Conservation (phyloP, 2,329 filamentous ascomycete species). For the Huntiella decipiens region DNA sequence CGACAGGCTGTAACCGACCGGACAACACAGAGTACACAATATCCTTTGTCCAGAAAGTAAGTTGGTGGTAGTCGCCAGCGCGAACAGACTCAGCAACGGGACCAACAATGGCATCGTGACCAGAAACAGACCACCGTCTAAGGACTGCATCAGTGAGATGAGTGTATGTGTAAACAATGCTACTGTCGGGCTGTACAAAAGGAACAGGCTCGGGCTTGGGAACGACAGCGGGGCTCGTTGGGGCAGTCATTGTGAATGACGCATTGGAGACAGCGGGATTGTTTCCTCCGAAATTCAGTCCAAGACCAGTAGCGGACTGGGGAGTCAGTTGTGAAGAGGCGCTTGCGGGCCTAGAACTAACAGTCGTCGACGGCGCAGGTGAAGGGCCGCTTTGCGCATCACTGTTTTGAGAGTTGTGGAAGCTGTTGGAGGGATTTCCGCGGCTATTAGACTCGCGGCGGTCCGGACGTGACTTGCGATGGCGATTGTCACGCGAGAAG, state of each 20-base stretch:
- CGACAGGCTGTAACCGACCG: conserved; percentile 42
- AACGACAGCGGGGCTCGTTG: neutral
- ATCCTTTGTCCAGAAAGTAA: conserved; percentile 67
- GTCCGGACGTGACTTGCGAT: conserved; percentile 27
- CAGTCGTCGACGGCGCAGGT: conserved; percentile 5
- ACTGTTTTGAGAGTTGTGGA: neutral
- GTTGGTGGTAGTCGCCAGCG: conserved; percentile 46
- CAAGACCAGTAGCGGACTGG: neutral
- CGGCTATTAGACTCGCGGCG: conserved; percentile 33
- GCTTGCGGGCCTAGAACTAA: conserved; percentile 10
- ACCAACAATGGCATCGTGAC: conserved; percentile 47
- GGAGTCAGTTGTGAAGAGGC: conserved; percentile 9
- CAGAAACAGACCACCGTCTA: conserved; percentile 45
- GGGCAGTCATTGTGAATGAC: conserved; percentile 1
- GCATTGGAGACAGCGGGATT: conserved; percentile 12
- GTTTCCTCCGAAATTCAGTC: conserved; percentile 4
- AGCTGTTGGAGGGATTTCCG: conserved; percentile 10
- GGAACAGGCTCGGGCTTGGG: conserved; percentile 1
- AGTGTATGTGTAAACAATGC: conserved; percentile 5
- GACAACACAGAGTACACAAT: conserved; percentile 59
- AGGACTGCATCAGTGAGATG: conserved; percentile 52
- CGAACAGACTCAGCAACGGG: conserved; percentile 44
- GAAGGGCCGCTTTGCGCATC: conserved; percentile 6
- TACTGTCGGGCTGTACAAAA: conserved; percentile 3
- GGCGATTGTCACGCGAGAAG: conserved; percentile 36